A percentile compares a stretch with the other conserved stretches of the same genome.
phyloP scores from a whole-genome alignment of 306 rosid genomes.

The Ziziphus jujuba region DNA sequence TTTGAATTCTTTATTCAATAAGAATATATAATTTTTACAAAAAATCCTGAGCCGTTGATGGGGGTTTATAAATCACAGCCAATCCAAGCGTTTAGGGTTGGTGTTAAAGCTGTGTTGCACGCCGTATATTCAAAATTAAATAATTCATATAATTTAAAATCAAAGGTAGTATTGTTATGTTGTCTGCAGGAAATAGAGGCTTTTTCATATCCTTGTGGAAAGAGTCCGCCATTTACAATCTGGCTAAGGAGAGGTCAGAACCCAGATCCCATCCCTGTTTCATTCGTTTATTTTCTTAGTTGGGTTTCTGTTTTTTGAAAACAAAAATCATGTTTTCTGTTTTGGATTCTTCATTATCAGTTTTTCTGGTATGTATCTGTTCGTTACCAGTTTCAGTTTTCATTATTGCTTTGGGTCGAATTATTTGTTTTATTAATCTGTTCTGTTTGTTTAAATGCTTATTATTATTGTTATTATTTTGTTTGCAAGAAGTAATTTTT shows the following conservation, averaged over 20 bases:
- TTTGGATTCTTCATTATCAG: neutral
- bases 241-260: slow-evolving; percentile 43
- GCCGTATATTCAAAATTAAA: slow-evolving; percentile 7
- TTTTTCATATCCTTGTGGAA: neutral
- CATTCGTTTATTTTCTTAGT: neutral
- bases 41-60: slow-evolving; percentile 17
- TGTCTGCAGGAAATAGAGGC: neutral
- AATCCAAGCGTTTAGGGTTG: slow-evolving; percentile 10
- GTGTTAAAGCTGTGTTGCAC: slow-evolving; percentile 17
- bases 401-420: neutral
- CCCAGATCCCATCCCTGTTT: slow-evolving; percentile 33
- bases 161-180: neutral
- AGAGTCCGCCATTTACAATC: slow-evolving; percentile 18
- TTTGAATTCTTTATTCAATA: neutral
- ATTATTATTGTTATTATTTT: too few species aligned
- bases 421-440: neutral
- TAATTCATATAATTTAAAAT: neutral
- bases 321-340: neutral
- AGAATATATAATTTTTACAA: neutral
- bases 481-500: too few species aligned
- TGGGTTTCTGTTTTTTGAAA: slow-evolving; percentile 17
- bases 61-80: slow-evolving; percentile 9
- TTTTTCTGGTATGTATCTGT: neutral
- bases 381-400: neutral
- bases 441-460: neutral